Evolutionary conservation across 306 rosid species (phyloP).

Genomic region (Vicia sativa): DNA sequence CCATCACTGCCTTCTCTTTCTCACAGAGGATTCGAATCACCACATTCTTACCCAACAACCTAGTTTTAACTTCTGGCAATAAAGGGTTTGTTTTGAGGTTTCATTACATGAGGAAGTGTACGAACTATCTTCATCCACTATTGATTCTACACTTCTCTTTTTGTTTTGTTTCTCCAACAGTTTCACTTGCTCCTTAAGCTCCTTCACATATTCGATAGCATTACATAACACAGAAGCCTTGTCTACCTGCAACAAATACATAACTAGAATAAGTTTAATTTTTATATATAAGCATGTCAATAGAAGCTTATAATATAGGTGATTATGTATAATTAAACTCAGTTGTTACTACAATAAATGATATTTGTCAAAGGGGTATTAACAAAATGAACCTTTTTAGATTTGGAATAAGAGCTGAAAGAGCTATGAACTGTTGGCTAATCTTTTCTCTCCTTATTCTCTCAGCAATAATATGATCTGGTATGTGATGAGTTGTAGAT

Average conservation of each 20-base stretch:
- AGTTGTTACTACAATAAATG: too few relatives aligned
- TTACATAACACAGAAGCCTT: constrained; percentile 72
- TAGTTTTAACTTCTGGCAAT: constrained; percentile 67
- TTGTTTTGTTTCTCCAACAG: constrained; percentile 58
- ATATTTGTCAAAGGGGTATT: neutral
- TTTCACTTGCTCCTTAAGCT: constrained; percentile 55
- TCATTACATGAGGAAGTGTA: constrained; percentile 39
- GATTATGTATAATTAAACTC: too few relatives aligned
- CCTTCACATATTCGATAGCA: constrained; percentile 61
- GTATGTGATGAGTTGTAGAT: constrained; percentile 44
- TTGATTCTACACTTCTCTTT: constrained; percentile 54
- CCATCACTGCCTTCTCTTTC: constrained; percentile 46
- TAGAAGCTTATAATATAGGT: too few relatives aligned
- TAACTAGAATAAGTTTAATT: neutral
- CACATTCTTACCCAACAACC: constrained; percentile 55
- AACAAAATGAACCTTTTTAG: constrained; percentile 60
- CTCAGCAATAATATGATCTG: constrained; percentile 79
- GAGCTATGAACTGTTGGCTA: constrained; percentile 68
- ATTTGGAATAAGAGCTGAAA: constrained; percentile 74
- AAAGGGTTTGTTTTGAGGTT: constrained; percentile 28
- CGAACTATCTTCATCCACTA: constrained; percentile 48
- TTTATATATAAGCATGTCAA: too few relatives aligned
- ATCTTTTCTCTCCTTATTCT: constrained; percentile 77
- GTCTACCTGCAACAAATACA: constrained; percentile 49
- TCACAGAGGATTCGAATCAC: constrained; percentile 40